phyloP scores from a whole-genome alignment of 805 yeast species.

The Citeromyces nyonsensis region DNA sequence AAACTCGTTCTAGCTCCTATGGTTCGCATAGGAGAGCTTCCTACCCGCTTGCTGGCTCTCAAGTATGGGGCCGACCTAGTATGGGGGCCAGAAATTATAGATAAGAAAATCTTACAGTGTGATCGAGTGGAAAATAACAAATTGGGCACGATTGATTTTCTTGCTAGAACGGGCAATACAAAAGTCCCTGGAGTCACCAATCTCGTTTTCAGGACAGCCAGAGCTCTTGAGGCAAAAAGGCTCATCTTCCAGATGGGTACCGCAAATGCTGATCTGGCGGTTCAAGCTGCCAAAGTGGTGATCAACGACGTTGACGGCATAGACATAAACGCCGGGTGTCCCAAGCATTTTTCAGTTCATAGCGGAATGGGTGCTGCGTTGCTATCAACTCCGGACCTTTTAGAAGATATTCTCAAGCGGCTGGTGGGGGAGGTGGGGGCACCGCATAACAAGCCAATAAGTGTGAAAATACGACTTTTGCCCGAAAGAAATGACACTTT shows the following conservation, averaged over 20 bases:
- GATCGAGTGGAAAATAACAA: constrained; percentile 41
- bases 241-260: constrained; percentile 89
- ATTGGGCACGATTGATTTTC: constrained; percentile 46
- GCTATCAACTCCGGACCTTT: constrained; percentile 62
- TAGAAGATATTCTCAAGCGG: constrained; percentile 50
- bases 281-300: constrained; percentile 69
- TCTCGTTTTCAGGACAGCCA: constrained; percentile 61
- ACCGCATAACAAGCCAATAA: constrained; percentile 65
- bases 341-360: constrained; percentile 88
- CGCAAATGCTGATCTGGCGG: constrained; percentile 71
- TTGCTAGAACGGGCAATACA: constrained; percentile 21
- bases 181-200: constrained; percentile 30
- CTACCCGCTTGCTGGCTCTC: constrained; percentile 69
- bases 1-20: constrained; percentile 86
- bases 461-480: constrained; percentile 78
- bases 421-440: constrained; percentile 71
- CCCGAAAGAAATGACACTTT: constrained; percentile 48
- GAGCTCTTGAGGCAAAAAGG: constrained; percentile 42
- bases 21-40: constrained; percentile 94
- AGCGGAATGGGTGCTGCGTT: constrained; percentile 98
- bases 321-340: constrained; percentile 94
- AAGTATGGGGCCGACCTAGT: constrained; percentile 86
- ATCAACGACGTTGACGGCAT: constrained; percentile 84
- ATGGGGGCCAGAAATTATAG: constrained; percentile 93
- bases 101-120: constrained; percentile 65